Evolutionary conservation across 2,329 filamentous ascomycete species (phyloP).

Genomic region (Botrytis cinerea): DNA sequence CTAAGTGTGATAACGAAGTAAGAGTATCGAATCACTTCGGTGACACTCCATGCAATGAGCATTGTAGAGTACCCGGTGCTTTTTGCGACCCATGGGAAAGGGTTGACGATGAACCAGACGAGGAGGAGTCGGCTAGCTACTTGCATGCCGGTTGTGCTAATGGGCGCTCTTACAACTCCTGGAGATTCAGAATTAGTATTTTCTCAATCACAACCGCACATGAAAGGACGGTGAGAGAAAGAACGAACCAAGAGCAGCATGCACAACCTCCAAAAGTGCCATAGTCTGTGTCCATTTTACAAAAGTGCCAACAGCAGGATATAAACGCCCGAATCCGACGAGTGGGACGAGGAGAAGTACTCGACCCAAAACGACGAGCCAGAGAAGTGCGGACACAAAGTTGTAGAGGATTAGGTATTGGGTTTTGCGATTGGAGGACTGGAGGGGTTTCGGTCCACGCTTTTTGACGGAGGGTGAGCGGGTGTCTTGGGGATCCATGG

Average conservation of each 20-base stretch:
- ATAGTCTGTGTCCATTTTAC: slow-evolving; percentile 81
- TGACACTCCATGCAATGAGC: slow-evolving; percentile 85
- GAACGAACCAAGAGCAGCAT: slow-evolving; percentile 70
- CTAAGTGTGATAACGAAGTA: slow-evolving; percentile 80
- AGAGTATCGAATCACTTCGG: slow-evolving; percentile 89
- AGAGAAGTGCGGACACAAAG: slow-evolving; percentile 71
- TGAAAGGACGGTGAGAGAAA: neutral
- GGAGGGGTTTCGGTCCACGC: slow-evolving; percentile 37
- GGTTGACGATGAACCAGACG: slow-evolving; percentile 79
- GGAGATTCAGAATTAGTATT: slow-evolving; percentile 27
- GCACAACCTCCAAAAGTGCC: slow-evolving; percentile 79
- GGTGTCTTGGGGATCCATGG: slow-evolving; percentile 31
- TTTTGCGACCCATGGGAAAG: slow-evolving; percentile 67
- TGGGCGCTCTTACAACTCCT: slow-evolving; percentile 83
- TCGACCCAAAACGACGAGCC: slow-evolving; percentile 74
- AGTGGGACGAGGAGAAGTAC: slow-evolving; percentile 57
- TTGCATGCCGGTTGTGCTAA: slow-evolving; percentile 87
- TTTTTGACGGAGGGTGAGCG: slow-evolving; percentile 23
- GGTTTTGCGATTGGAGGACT: slow-evolving; percentile 52
- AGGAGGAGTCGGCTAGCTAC: slow-evolving; percentile 84
- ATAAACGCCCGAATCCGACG: slow-evolving; percentile 60
- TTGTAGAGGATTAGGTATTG: slow-evolving; percentile 88
- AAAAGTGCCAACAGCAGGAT: slow-evolving; percentile 63
- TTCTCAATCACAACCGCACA: neutral
- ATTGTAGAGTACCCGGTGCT: slow-evolving; percentile 70